Evolutionary conservation across 208 protist genomes (phyloP).

Genomic region (Naegleria lovaniensis): DNA sequence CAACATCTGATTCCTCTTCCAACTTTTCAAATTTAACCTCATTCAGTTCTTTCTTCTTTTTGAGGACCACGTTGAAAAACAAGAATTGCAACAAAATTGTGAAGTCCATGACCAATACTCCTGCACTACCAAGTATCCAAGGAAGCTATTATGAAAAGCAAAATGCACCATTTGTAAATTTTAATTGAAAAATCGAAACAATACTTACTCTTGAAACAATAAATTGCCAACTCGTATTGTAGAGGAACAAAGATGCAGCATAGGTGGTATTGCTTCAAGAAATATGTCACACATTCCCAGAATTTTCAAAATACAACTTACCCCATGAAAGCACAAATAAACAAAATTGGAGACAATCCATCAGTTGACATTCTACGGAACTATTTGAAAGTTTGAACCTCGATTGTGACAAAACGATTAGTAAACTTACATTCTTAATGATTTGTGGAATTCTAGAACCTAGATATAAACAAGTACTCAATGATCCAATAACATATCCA

Average conservation of each 20-base stretch:
- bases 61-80: not conserved
- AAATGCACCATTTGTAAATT: not conserved
- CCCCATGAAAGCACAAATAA: constrained; percentile 25
- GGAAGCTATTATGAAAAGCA: not conserved
- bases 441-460: constrained; percentile 24
- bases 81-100: constrained; percentile 12
- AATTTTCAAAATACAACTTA: not conserved
- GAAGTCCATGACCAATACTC: constrained; percentile 11
- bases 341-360: constrained; percentile 1
- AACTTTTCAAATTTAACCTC: not conserved
- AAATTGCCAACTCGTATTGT: not conserved
- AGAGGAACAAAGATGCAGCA: not conserved
- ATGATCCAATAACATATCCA: constrained; percentile 12
- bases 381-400: too few species aligned
- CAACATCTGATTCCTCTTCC: not conserved
- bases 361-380: constrained; percentile 25
- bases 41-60: not conserved
- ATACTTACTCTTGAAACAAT: not conserved
- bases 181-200: not conserved
- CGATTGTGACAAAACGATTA: not conserved
- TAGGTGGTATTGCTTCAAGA: not conserved
- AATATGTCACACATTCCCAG: too few species aligned
- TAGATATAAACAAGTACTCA: not conserved
- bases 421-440: constrained; percentile 24
- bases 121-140: constrained; percentile 24